Base-by-base conservation (phyloP, 371 early-diverging fungal genomes). In the Lichtheimia ramosa region DNA sequence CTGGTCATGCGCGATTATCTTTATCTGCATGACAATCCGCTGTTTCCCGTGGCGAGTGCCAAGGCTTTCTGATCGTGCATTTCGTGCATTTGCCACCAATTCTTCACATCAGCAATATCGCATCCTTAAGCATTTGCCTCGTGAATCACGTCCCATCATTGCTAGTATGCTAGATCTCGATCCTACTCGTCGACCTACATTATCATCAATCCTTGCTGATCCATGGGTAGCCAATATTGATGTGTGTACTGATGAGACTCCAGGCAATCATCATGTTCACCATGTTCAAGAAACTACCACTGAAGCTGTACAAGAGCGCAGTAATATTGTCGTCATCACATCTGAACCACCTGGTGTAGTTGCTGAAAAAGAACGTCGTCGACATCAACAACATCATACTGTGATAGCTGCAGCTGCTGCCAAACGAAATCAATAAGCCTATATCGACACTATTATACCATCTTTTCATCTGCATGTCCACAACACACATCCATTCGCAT, bases 1-100 rank as follows among this genome's bases (percentile, higher is more conserved):
- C 15, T 92, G 92, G 92, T 89, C 89, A 7, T 71, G 88, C 59
- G 92, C 83, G 16, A 88, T 92, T 49, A 85, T 92, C 52, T 89
- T 85, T 67, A 68, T 89, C 54, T 87, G 89, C 59, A 88, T 92
- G 89, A 79, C 82, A 13, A 71, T 89, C 41, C 82, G 88, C 34
- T 80, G 88, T 23, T 92, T 92, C 65, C 90, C 89, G 5, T 92
- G 90, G 90, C 75, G 85, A 13, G 65, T 84, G 3, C 84, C 89
- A 25, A 79, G 77, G 14, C 58, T 70, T 15, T 60, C 49, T 48
- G 89, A 89, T 62, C 82, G 68, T 1, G 77, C 84, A 0, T 80
- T 76, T 57, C 71, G 71, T 20, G 75, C 82, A 14, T 81, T 62
- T 63, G 71, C 69, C 25, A 66, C 74, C 16, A 74, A 74, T 24